Base-by-base conservation (phyloP, 306 rosid species). In the Carpinus fangiana region DNA sequence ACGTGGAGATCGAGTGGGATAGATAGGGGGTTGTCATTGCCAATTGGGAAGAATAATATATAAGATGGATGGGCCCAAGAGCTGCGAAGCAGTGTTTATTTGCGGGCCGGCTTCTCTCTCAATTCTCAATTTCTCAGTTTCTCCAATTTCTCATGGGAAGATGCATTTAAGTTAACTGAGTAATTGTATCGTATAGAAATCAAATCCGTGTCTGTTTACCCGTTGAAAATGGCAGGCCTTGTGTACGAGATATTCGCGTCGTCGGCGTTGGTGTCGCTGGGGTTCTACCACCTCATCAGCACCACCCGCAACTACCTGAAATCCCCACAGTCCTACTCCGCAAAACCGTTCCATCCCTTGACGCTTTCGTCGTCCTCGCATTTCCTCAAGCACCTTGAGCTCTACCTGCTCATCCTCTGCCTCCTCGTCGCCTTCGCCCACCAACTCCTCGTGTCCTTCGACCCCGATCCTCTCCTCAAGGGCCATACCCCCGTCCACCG, bases 401-500 rank as follows among this genome's bases (percentile, higher is more conserved):
- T 91, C 54, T 90, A 89, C 81, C 76, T 89, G 26, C 1, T 82
- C 70, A 70, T 90, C 45, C 47, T 86, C 26, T 80, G 80, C 64
- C 93, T 95, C 61, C 9, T 83, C 16, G 1, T 93, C 8, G 89
- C 93, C 71, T 73, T 91, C 62, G 45, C 70, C 81, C 93, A 95
- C 81, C 88, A 86, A 45, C 79, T 84, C 81, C 31, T 87, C 62
- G 55, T 85, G 65, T 89, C 98, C 74, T 73, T 83, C 26, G 91
- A 87, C 26, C 73, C 90, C 12, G 99, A 91, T 51, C 93, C 94
- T 0, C 86, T 95, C 38, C 83, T 92, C 66, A 89, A 88, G n/a
- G 97, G 97, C 43, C 81, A 87, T 72, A 84, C 99, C 74, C 96
- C 96, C 0, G 98, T 95, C 77, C 97, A 90, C 90, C 91, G 69